Evolutionary conservation across 768 basidiomycete species (phyloP).

Genomic region (Coprinopsis cinerea): DNA sequence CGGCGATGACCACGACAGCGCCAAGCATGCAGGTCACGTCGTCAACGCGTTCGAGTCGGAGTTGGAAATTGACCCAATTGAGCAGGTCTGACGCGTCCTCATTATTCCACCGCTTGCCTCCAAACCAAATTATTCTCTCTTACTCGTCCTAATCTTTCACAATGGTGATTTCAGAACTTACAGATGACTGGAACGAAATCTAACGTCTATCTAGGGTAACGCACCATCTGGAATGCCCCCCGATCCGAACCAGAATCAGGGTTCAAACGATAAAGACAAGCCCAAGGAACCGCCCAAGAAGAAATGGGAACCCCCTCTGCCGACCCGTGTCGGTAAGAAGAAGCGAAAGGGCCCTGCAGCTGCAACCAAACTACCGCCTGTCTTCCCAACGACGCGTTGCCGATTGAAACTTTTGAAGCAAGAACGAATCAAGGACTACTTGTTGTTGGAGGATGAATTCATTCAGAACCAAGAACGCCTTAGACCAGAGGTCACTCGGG

Average conservation of each 20-base stretch:
- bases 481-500: slow-evolving; percentile 79
- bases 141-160: slow-evolving; percentile 10
- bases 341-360: slow-evolving; percentile 91
- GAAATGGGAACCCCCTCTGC: slow-evolving; percentile 98
- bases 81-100: slow-evolving; percentile 49
- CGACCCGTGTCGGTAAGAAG: slow-evolving; percentile 96
- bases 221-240: slow-evolving; percentile 58
- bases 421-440: slow-evolving; percentile 97
- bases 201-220: slow-evolving; percentile 53
- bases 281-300: slow-evolving; percentile 63
- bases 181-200: neutral
- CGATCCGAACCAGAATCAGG: slow-evolving; percentile 24
- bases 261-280: slow-evolving; percentile 40
- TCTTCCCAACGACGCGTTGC: slow-evolving; percentile 93
- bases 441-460: slow-evolving; percentile 93
- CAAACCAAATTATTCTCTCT: slow-evolving; percentile 10
- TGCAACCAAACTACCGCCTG: slow-evolving; percentile 85
- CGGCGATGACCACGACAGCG: neutral
- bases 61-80: slow-evolving; percentile 27
- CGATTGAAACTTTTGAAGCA: slow-evolving; percentile 91
- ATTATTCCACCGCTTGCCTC: slow-evolving; percentile 11
- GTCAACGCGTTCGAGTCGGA: slow-evolving; percentile 17
- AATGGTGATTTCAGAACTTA: slow-evolving; percentile 21
- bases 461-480: slow-evolving; percentile 88
- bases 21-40: slow-evolving; percentile 6